These are phyloP conservation scores for Phytophthora pseudosyringae DNA, from an alignment of 352 stramenopile species.

Conservation along the genomic window DNA sequence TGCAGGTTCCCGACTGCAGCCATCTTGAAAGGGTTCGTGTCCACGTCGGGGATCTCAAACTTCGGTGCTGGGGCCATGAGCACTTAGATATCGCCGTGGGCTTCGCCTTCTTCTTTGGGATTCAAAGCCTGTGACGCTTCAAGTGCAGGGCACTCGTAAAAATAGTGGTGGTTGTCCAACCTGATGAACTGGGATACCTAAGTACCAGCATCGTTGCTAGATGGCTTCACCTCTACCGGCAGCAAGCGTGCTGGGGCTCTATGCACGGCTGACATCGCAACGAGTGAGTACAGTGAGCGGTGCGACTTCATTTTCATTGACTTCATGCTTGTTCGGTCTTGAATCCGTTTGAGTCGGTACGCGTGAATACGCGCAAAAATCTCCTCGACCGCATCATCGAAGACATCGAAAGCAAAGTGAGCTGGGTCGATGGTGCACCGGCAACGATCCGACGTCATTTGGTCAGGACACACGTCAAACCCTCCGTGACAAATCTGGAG, in stretches of 20 bases:
- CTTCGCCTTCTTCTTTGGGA: neutral
- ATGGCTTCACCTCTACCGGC: constrained; percentile 6
- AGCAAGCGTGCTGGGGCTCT: constrained; percentile 19
- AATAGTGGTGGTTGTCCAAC: constrained; percentile 15
- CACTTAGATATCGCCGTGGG: neutral
- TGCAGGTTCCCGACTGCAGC: constrained; percentile 78
- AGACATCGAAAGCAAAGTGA: constrained; percentile 49
- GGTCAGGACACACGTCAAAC: constrained; percentile 61
- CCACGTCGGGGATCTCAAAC: constrained; percentile 78
- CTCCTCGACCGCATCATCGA: constrained; percentile 53
- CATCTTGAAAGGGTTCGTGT: constrained; percentile 90
- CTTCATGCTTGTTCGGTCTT: constrained; percentile 40
- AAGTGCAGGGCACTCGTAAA: constrained; percentile 4
- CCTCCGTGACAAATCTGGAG: constrained; percentile 51
- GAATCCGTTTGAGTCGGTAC: constrained; percentile 29
- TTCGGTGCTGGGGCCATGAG: constrained; percentile 50
- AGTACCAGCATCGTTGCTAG: constrained; percentile 1
- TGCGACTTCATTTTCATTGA: constrained; percentile 34
- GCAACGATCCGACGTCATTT: constrained; percentile 57
- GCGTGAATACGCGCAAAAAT: constrained; percentile 48
- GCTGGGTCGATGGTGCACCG: constrained; percentile 31
- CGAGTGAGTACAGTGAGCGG: constrained; percentile 21
- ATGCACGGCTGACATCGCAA: constrained; percentile 16
- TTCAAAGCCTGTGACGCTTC: constrained; percentile 21
- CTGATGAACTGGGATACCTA: neutral